Conservation (phyloP, 164 flowering plant genomes). For the Chimonanthus salicifolius region DNA sequence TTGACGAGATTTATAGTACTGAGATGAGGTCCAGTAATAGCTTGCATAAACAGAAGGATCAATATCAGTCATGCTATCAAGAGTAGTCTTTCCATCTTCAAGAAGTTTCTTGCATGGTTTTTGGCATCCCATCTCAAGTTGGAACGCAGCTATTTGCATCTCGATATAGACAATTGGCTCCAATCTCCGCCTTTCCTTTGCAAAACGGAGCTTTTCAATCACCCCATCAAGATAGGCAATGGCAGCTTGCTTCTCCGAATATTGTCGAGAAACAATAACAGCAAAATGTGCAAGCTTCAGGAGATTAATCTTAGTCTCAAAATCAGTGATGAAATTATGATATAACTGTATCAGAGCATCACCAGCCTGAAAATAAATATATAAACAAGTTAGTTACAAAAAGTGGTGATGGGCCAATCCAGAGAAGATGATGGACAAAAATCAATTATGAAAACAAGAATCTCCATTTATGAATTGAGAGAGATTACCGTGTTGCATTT, state of each 20-base stretch:
- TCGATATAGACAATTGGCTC: slow-evolving; percentile 81
- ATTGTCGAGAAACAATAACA: slow-evolving; percentile 83
- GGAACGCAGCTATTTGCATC: slow-evolving; percentile 80
- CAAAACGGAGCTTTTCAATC: slow-evolving; percentile 71
- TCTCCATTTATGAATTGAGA: neutral
- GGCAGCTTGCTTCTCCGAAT: slow-evolving; percentile 81
- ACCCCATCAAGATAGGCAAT: slow-evolving; percentile 78
- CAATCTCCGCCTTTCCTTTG: slow-evolving; percentile 68
- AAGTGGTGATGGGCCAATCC: neutral
- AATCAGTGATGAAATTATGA: slow-evolving; percentile 87
- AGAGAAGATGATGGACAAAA: neutral
- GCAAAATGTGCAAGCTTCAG: slow-evolving; percentile 97
- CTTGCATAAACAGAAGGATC: slow-evolving; percentile 98
- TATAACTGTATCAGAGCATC: slow-evolving; percentile 91
- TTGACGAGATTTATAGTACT: slow-evolving; percentile 59
- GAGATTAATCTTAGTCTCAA: slow-evolving; percentile 96
- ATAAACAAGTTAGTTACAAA: neutral
- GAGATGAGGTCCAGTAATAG: slow-evolving; percentile 89
- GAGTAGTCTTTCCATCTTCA: slow-evolving; percentile 81
- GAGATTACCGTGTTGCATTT: neutral
- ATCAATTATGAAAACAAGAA: neutral
- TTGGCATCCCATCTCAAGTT: slow-evolving; percentile 63
- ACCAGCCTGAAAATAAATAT: slow-evolving; percentile 59
- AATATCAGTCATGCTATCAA: slow-evolving; percentile 94
- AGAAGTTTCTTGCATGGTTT: slow-evolving; percentile 87